Percentiles rank a stretch among this genome's conserved stretches.
phyloP scores from a whole-genome alignment of 1,284 basidiomycete species.

The Schizopora paradoxa region DNA sequence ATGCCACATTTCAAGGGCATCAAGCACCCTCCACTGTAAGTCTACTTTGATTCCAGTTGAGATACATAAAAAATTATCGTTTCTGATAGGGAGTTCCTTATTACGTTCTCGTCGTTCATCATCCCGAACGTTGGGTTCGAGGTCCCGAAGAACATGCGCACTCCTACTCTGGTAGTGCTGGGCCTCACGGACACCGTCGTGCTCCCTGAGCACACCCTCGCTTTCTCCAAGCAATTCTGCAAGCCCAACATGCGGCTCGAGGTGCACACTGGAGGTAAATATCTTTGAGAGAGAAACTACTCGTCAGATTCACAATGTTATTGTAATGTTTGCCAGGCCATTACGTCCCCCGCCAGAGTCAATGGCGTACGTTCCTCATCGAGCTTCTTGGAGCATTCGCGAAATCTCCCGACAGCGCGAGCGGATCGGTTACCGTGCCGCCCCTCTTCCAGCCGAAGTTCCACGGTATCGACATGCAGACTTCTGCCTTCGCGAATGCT shows the following conservation, averaged over 20 bases:
- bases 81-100: background rate
- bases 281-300: background rate
- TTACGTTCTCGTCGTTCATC: background rate
- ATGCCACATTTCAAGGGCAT: background rate
- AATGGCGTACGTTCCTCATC: background rate
- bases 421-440: no score
- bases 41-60: no score
- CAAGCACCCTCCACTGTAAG: background rate
- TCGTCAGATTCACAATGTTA: background rate
- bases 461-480: no score
- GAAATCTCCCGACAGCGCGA: no score
- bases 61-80: no score
- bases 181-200: background rate
- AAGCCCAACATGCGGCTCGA: background rate
- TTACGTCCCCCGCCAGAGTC: background rate
- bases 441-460: no score
- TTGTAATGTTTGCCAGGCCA: background rate
- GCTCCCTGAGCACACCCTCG: background rate
- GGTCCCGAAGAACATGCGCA: background rate
- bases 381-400: no score
- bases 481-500: no score
- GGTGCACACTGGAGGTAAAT: background rate
- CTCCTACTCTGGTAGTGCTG: background rate
- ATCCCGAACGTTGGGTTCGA: background rate
- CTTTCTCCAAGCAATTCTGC: background rate